Evolutionary conservation across 2,329 filamentous ascomycete genomes (phyloP).

Genomic region (Botrytis pseudocinerea): DNA sequence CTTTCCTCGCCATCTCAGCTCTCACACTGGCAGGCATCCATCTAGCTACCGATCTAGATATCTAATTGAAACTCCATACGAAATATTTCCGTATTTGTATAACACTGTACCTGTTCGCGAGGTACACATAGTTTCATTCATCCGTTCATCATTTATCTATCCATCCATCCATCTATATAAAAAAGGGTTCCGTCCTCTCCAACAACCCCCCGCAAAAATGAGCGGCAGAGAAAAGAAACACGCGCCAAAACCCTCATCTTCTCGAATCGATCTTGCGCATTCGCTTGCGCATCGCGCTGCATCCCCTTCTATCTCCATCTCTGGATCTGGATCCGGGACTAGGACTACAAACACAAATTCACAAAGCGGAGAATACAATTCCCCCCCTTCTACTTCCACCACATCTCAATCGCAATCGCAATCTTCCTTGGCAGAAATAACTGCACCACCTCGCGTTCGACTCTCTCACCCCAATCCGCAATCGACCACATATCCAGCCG

Average conservation of each 20-base stretch:
- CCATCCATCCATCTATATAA: background rate
- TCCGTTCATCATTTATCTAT: background rate
- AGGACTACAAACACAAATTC: background rate
- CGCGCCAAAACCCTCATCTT: background rate
- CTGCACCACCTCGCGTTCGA: conserved; percentile 2
- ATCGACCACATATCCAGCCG: background rate
- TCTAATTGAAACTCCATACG: background rate
- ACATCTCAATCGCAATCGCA: background rate
- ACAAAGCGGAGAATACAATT: background rate
- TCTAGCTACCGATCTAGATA: background rate
- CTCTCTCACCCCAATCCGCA: background rate
- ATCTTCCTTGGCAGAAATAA: background rate
- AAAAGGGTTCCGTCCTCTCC: background rate
- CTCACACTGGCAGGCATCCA: background rate
- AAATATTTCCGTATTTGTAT: background rate
- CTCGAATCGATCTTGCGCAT: background rate
- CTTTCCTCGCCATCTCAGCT: background rate
- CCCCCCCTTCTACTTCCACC: background rate
- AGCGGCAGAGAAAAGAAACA: conserved; percentile 5
- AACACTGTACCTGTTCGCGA: background rate
- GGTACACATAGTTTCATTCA: background rate
- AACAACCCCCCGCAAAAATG: background rate
- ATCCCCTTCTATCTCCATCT: background rate
- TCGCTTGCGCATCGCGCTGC: background rate
- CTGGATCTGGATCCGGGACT: background rate